A percentile compares a stretch with the other conserved stretches of the same genome.
Evolutionary conservation across 176 grass and related monocot species (phyloP).

Genomic region (Bromus sterilis): DNA sequence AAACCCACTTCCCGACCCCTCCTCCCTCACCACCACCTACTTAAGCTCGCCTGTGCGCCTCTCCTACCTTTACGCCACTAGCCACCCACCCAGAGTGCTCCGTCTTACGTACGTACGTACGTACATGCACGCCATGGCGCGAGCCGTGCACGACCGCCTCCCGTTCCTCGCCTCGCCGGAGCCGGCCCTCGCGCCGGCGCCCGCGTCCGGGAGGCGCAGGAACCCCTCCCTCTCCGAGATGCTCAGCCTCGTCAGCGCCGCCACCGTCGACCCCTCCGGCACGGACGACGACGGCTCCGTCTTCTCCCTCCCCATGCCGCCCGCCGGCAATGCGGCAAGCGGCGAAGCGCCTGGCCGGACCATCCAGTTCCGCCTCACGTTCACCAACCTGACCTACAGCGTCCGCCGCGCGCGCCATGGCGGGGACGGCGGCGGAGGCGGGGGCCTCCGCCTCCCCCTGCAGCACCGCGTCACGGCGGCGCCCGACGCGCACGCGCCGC

Average conservation of each 20-base stretch:
- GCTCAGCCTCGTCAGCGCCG: slow-evolving; percentile 65
- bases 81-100: neutral
- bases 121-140: slow-evolving; percentile 41
- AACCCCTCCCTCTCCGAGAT: slow-evolving; percentile 58
- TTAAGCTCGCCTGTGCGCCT: neutral
- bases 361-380: slow-evolving; percentile 54
- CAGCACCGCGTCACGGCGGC: slow-evolving; percentile 19
- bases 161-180: slow-evolving; percentile 29
- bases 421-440: neutral
- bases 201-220: neutral
- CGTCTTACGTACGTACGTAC: neutral
- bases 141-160: slow-evolving; percentile 22
- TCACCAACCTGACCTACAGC: slow-evolving; percentile 66
- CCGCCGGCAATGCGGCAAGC: neutral
- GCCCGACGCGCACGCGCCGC: slow-evolving; percentile 11
- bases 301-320: slow-evolving; percentile 1
- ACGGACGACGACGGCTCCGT: slow-evolving; percentile 15
- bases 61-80: neutral
- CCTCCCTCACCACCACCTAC: neutral
- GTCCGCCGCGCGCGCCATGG: slow-evolving; percentile 15
- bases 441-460: neutral
- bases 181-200: neutral
- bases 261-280: slow-evolving; percentile 13
- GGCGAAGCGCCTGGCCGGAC: slow-evolving; percentile 7
- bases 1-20: neutral